Percentiles rank a stretch among this genome's conserved stretches.
These are phyloP conservation scores for Wallacemonas sp. DNA, from an alignment of 208 protist species.

Conservation along the genomic window DNA sequence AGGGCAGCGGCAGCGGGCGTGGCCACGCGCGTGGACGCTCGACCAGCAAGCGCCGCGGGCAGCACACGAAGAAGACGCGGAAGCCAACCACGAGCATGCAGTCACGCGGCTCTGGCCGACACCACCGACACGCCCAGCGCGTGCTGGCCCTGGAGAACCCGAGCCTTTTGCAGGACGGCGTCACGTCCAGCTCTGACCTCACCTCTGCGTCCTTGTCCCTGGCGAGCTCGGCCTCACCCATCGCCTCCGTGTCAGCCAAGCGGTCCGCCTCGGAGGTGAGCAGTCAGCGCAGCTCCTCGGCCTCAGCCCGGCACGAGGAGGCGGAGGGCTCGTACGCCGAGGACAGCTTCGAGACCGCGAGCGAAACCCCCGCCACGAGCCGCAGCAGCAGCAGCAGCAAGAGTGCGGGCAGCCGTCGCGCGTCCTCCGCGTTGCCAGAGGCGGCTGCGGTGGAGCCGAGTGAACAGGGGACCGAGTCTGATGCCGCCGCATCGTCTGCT, in stretches of 20 bases:
- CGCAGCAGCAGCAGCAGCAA: too few relatives aligned
- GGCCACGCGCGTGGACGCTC: conserved; percentile 12
- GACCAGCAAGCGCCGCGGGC: background rate
- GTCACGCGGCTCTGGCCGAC: too few relatives aligned
- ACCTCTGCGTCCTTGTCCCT: background rate
- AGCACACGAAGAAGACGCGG: background rate
- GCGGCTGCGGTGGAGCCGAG: too few relatives aligned
- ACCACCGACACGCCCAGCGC: conserved; percentile 5
- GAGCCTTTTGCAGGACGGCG: conserved; percentile 8
- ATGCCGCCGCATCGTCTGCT: conserved; percentile 4
- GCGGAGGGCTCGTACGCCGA: conserved; percentile 5
- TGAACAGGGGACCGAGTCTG: too few relatives aligned
- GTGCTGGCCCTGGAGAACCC: conserved; percentile 14
- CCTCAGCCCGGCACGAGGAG: background rate
- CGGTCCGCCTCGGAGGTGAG: background rate
- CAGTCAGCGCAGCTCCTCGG: background rate
- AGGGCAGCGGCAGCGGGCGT: conserved; percentile 1
- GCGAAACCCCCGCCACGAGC: background rate
- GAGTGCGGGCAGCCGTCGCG: too few relatives aligned
- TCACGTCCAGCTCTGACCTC: conserved; percentile 3
- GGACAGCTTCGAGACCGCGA: conserved; percentile 14
- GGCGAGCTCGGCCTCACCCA: background rate
- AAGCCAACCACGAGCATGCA: background rate
- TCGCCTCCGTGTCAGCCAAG: conserved; percentile 2
- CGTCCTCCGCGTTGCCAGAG: too few relatives aligned